Evolutionary conservation across 2,329 filamentous ascomycete genomes (phyloP).

Genomic region (Periconia sp.): DNA sequence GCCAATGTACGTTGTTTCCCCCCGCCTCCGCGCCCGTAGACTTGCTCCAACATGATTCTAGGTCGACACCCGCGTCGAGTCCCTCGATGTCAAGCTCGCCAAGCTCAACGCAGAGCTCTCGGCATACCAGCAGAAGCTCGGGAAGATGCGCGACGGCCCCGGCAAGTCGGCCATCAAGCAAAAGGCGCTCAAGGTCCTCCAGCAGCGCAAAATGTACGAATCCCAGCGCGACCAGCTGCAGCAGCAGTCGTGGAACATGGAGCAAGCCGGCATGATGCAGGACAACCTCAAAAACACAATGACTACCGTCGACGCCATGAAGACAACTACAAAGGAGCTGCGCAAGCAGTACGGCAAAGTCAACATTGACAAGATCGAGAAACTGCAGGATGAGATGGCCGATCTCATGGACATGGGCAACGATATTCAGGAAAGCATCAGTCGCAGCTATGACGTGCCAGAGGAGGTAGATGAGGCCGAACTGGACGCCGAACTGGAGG

Average conservation of each 20-base stretch:
- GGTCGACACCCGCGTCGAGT: slow-evolving; percentile 81
- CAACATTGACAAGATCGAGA: slow-evolving; percentile 96
- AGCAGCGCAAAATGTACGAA: slow-evolving; percentile 94
- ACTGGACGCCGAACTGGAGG: slow-evolving; percentile 94
- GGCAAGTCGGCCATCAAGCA: slow-evolving; percentile 92
- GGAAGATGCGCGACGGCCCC: slow-evolving; percentile 93
- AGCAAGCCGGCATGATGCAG: slow-evolving; percentile 97
- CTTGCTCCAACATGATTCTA: slow-evolving; percentile 38
- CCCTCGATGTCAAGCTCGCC: slow-evolving; percentile 92
- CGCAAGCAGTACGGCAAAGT: slow-evolving; percentile 96
- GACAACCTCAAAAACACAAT: slow-evolving; percentile 98
- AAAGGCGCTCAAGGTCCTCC: slow-evolving; percentile 91
- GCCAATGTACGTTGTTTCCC: slow-evolving; percentile 65
- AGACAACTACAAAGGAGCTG: slow-evolving; percentile 92
- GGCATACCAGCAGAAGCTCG: slow-evolving; percentile 84
- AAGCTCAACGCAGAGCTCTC: slow-evolving; percentile 89
- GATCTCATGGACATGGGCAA: slow-evolving; percentile 97
- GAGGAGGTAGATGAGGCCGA: slow-evolving; percentile 98
- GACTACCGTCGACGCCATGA: slow-evolving; percentile 97
- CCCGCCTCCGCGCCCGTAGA: slow-evolving; percentile 2
- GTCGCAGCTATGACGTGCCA: slow-evolving; percentile 89
- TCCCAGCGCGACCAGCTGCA: slow-evolving; percentile 91
- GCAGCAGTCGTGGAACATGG: slow-evolving; percentile 98
- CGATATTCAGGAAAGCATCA: slow-evolving; percentile 95
- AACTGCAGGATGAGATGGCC: slow-evolving; percentile 98